These are phyloP conservation scores for Aspergillus neoniger DNA, from an alignment of 2,329 filamentous ascomycete species.

Conservation along the genomic window DNA sequence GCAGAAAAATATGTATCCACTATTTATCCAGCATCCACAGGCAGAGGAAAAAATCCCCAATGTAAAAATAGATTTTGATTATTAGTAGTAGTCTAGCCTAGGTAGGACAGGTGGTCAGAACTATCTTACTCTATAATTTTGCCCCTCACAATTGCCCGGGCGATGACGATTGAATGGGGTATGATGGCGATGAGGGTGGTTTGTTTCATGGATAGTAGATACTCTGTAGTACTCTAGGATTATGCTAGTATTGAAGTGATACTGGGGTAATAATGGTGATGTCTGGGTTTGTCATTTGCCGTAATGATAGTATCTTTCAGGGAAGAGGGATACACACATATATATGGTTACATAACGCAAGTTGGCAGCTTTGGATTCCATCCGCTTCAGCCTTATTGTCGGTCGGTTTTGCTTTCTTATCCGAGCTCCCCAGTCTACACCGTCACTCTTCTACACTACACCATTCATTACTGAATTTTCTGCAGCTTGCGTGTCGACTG, in stretches of 20 bases:
- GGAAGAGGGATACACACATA: not conserved
- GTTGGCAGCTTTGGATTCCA: not conserved
- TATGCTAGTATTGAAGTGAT: not conserved
- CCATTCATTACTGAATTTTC: not conserved
- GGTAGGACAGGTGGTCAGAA: not conserved
- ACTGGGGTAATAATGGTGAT: not conserved
- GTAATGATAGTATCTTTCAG: not conserved
- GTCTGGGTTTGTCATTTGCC: not conserved
- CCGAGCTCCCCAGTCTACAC: not conserved
- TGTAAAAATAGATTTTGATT: not conserved
- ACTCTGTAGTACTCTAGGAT: too few species aligned
- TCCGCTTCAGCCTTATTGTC: not conserved
- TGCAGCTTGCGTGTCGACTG: not conserved
- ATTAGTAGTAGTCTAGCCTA: too few species aligned
- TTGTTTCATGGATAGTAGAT: not conserved
- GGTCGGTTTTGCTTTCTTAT: not conserved
- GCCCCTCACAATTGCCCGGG: not conserved
- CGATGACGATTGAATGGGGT: not conserved
- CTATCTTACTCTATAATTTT: too few species aligned
- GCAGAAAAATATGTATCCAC: not conserved
- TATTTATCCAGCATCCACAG: not conserved
- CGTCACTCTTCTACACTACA: not conserved
- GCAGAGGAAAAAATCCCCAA: not conserved
- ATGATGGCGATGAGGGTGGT: not conserved
- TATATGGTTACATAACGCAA: not conserved